Evolutionary conservation across 73 alveolate species (phyloP), one percentile per base, ranked within the genome.

Genomic region (Symbiodinium pilosum): DNA sequence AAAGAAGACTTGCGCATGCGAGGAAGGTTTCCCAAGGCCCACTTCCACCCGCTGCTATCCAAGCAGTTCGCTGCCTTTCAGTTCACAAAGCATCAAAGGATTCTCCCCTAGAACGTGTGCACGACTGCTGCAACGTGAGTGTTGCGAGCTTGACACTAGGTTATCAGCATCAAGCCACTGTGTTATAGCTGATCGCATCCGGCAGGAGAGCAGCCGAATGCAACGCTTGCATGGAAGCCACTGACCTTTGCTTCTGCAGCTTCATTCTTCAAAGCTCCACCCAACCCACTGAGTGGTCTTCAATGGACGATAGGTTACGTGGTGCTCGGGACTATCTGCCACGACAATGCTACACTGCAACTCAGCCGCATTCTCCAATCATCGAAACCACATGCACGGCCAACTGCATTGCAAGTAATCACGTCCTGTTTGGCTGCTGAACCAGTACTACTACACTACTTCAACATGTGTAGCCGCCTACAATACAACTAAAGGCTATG

Each of bases 1-100:
- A 64, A 64, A 28, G 81, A 32, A 64, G 81, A 26, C 81, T n/a
- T 34, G 39, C 81, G 81, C 81, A 64, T 64, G 81, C 81, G 81
- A 64, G 81, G 81, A 9, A 64, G 81, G 30, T 64, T 64, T 30
- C 39, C 81, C 81, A 64, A 64, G 38, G 81, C 81, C 81, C 81
- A 24, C 39, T 38, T 64, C 81, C 81, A 64, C 20, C 81, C 39
- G 34, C 41, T n/a, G 81, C 34, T n/a, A 9, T 64, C 81, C 81
- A 64, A 9, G 30, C 39, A 64, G 81, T 64, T 64, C 12, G 81
- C 81, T 28, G 30, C 81, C 81, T 64, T n/a, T n/a, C n/a, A 47
- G 59, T 6, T 47, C 59, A 6, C 34, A 20, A 56, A 56, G n/a
- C n/a, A n/a, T n/a, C n/a, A n/a, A n/a, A 16, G 73, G 30, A 54